These are phyloP conservation scores for Wakefieldia striispora DNA, from an alignment of 768 basidiomycete genomes.

Conservation along the genomic window DNA sequence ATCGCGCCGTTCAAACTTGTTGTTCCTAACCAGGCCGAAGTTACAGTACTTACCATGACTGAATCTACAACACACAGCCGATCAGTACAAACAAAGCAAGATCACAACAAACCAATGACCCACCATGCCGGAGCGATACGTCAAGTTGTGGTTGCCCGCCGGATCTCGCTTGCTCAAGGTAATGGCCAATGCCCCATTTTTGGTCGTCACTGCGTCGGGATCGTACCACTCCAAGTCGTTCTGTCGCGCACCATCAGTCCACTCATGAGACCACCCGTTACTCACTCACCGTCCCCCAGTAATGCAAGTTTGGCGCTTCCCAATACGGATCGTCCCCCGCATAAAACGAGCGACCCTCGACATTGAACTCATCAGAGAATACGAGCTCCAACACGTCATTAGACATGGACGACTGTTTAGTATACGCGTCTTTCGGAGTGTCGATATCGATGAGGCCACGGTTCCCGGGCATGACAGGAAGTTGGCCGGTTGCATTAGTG, in stretches of 20 bases:
- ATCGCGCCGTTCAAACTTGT: conserved; percentile 1
- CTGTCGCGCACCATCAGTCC: conserved; percentile 14
- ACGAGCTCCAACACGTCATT: conserved; percentile 47
- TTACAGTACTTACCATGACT: conserved; percentile 25
- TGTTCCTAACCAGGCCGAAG: neutral
- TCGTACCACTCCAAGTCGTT: conserved; percentile 59
- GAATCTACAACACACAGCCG: conserved; percentile 23
- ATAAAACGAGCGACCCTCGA: conserved; percentile 68
- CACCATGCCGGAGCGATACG: conserved; percentile 44
- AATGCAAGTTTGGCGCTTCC: conserved; percentile 56
- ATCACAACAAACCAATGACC: neutral
- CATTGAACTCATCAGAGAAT: conserved; percentile 83
- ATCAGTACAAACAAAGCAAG: conserved; percentile 23
- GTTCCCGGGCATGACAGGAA: conserved; percentile 40
- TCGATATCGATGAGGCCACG: conserved; percentile 53
- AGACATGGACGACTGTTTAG: conserved; percentile 37
- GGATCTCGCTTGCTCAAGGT: conserved; percentile 45
- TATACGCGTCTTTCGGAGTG: conserved; percentile 48
- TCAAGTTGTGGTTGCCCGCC: conserved; percentile 43
- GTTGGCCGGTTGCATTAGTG: conserved; percentile 71
- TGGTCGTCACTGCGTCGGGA: conserved; percentile 50
- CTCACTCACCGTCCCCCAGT: conserved; percentile 56
- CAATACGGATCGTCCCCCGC: conserved; percentile 68
- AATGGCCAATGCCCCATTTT: conserved; percentile 48
- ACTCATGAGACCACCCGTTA: no score